Conservation (phyloP, 1,139 yeast genomes). For the Lodderomyces metapsilosis region DNA sequence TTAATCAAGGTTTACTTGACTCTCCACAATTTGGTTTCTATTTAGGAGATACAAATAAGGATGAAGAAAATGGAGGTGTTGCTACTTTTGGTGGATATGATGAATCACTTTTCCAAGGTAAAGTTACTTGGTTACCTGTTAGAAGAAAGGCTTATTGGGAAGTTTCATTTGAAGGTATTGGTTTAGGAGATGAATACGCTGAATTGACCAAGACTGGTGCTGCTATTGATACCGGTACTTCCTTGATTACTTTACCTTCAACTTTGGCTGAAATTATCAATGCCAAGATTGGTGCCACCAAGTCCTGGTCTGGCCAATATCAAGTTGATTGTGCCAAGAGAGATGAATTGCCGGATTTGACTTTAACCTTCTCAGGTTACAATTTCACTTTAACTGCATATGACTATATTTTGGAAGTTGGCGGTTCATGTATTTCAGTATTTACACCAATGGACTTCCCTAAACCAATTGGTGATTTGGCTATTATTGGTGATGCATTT, state of each 20-base stretch:
- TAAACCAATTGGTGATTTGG: constrained; percentile 92
- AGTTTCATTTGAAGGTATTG: constrained; percentile 85
- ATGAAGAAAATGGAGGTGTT: constrained; percentile 72
- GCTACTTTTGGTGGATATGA: constrained; percentile 96
- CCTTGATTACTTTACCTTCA: constrained; percentile 90
- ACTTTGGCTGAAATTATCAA: constrained; percentile 93
- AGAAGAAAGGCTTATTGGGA: constrained; percentile 99
- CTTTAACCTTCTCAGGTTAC: constrained; percentile 83
- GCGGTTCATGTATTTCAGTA: constrained; percentile 93
- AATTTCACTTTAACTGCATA: constrained; percentile 85
- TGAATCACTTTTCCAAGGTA: constrained; percentile 68
- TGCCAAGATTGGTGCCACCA: constrained; percentile 93
- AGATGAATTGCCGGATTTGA: constrained; percentile 82
- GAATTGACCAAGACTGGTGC: constrained; percentile 84
- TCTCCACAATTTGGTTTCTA: constrained; percentile 84
- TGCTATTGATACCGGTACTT: constrained; percentile 97
- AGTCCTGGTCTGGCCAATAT: constrained; percentile 97
- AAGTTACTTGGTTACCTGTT: constrained; percentile 91
- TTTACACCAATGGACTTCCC: constrained; percentile 98
- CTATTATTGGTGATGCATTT: constrained; percentile 96
- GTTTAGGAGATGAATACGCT: constrained; percentile 89
- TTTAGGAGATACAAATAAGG: constrained; percentile 75
- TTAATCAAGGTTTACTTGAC: constrained; percentile 76
- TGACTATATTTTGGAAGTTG: constrained; percentile 89
- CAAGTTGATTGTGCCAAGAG: constrained; percentile 84